phyloP scores from a whole-genome alignment of 225 moss, liverwort and hornwort species.

The Anthoceros angustus region DNA sequence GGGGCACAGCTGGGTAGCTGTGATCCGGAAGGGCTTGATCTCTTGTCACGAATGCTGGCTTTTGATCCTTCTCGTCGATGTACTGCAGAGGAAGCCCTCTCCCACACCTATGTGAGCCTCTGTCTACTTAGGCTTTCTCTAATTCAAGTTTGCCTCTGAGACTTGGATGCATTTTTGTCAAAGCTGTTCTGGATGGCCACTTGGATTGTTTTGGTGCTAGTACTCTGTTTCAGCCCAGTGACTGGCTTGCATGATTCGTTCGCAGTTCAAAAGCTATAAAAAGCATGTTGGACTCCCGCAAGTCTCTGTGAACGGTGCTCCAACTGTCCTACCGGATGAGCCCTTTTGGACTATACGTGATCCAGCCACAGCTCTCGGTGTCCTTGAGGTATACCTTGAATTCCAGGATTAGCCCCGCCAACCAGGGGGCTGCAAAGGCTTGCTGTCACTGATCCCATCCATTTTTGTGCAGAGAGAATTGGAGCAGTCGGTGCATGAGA shows the following conservation, averaged over 20 bases:
- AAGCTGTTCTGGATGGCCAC: too few relatives aligned
- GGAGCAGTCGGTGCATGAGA: background rate
- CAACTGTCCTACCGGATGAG: background rate
- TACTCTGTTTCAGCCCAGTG: too few relatives aligned
- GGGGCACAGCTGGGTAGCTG: constrained; percentile 43
- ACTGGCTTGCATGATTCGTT: too few relatives aligned
- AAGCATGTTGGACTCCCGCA: background rate
- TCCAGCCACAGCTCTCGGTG: background rate
- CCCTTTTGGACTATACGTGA: constrained; percentile 2
- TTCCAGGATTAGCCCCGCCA: background rate
- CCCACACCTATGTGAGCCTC: constrained; percentile 60
- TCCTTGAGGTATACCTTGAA: background rate
- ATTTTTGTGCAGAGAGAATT: background rate
- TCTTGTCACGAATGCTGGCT: constrained; percentile 77
- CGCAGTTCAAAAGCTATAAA: background rate
- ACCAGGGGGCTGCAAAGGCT: background rate
- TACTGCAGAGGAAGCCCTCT: constrained; percentile 80
- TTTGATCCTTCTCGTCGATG: constrained; percentile 93
- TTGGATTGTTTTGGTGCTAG: too few relatives aligned
- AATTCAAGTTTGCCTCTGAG: background rate
- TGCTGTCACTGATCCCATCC: background rate
- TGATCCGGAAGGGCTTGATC: constrained; percentile 76
- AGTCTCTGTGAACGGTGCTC: background rate
- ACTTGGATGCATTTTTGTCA: too few relatives aligned
- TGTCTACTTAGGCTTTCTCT: background rate